A percentile compares a stretch with the other conserved stretches of the same genome.
Conservation (phyloP, 805 yeast species). For the Candida methanosorbosa region DNA sequence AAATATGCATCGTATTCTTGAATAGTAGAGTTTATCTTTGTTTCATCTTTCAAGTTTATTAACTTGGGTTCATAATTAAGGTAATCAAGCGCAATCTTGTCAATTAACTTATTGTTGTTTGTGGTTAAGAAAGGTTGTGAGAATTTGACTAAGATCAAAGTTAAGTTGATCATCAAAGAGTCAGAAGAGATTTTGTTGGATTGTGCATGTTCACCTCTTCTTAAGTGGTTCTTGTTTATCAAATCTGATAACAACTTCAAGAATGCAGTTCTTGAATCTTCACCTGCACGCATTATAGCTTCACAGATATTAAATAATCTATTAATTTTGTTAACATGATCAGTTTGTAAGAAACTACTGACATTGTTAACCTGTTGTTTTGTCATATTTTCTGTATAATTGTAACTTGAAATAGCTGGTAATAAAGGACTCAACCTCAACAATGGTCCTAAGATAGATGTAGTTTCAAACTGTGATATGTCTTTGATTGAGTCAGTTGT, state of each 20-base stretch:
- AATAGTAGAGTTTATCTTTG: conserved; percentile 70
- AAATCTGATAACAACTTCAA: conserved; percentile 64
- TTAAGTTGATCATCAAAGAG: conserved; percentile 73
- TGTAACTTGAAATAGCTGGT: conserved; percentile 36
- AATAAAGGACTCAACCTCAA: conserved; percentile 68
- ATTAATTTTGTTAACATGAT: conserved; percentile 49
- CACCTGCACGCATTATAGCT: conserved; percentile 66
- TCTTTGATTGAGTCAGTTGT: conserved; percentile 39
- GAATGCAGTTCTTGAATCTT: conserved; percentile 52
- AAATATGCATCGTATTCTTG: conserved; percentile 59
- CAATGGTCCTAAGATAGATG: conserved; percentile 70
- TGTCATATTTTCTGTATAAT: conserved; percentile 30
- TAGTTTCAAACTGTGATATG: conserved; percentile 47
- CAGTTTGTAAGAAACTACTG: conserved; percentile 54
- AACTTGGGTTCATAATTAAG: conserved; percentile 42
- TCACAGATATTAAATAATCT: conserved; percentile 64
- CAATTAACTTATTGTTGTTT: conserved; percentile 49
- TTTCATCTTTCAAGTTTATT: conserved; percentile 68
- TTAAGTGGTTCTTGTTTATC: conserved; percentile 75
- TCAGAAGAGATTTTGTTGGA: conserved; percentile 60
- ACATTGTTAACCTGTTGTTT: conserved; percentile 38
- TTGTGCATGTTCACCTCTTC: conserved; percentile 80
- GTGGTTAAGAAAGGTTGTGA: conserved; percentile 76
- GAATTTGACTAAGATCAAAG: conserved; percentile 57
- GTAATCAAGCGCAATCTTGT: conserved; percentile 68